Conservation (phyloP, 1,139 yeast genomes). For the Diutina pseudorugosa region DNA sequence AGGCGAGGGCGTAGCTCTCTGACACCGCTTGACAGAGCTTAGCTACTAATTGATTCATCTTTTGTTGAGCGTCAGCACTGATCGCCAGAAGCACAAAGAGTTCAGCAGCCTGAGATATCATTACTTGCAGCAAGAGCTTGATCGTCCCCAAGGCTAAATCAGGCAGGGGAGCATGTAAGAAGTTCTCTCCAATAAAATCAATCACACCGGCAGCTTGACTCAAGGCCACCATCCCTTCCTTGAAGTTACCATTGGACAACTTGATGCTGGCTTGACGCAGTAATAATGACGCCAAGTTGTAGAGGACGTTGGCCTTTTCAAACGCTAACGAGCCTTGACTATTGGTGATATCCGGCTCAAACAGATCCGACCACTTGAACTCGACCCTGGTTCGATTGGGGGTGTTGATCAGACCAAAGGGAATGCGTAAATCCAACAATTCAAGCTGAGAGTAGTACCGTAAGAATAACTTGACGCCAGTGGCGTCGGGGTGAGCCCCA, state of each 20-base stretch:
- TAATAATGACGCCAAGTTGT: constrained; percentile 39
- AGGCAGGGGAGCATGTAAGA: constrained; percentile 78
- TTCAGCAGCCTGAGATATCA: constrained; percentile 86
- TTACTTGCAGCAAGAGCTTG: constrained; percentile 47
- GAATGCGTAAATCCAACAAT: constrained; percentile 63
- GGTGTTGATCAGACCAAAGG: constrained; percentile 46
- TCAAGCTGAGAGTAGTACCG: constrained; percentile 78
- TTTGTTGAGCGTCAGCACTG: constrained; percentile 31
- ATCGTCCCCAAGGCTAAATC: constrained; percentile 68
- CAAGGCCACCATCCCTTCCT: constrained; percentile 46
- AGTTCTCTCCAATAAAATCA: constrained; percentile 63
- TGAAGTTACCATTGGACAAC: constrained; percentile 36
- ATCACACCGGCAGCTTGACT: constrained; percentile 77
- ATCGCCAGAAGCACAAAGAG: constrained; percentile 58
- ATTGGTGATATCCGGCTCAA: constrained; percentile 26
- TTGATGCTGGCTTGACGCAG: constrained; percentile 40
- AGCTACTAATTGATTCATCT: constrained; percentile 56
- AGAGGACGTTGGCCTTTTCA: constrained; percentile 79
- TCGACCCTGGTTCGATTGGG: constrained; percentile 29
- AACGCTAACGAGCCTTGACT: constrained; percentile 55
- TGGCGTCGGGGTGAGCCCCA: constrained; percentile 41
- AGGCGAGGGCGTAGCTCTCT: constrained; percentile 41
- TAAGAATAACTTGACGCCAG: constrained; percentile 42
- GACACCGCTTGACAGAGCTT: constrained; percentile 59
- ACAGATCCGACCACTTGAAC: constrained; percentile 79